Evolutionary conservation across 2,329 filamentous ascomycete genomes (phyloP).

Genomic region (Juglanconis juglandina): DNA sequence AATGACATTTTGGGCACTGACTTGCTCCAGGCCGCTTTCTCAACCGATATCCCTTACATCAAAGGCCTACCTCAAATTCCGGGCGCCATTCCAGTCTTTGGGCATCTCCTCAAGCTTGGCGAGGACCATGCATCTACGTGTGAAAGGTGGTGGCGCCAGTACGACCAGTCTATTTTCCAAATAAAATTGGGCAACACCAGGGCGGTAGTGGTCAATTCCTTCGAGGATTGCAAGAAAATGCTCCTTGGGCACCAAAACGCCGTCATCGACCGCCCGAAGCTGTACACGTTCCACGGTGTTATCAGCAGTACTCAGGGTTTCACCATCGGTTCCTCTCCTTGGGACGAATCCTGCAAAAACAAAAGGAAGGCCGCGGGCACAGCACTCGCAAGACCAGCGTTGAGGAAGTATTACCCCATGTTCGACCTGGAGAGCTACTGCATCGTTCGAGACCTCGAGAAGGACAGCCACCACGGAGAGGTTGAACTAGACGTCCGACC

Average conservation of each 20-base stretch:
- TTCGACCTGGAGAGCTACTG: conserved; percentile 51
- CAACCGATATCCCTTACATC: conserved; percentile 47
- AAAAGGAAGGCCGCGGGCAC: conserved; percentile 49
- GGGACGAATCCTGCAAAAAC: conserved; percentile 51
- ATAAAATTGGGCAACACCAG: conserved; percentile 52
- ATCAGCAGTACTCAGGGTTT: conserved; percentile 51
- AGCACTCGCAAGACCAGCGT: conserved; percentile 41
- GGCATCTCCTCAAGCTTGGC: conserved; percentile 48
- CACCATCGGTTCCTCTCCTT: conserved; percentile 51
- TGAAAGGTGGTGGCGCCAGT: conserved; percentile 47
- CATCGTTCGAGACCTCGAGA: conserved; percentile 44
- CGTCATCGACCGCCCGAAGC: conserved; percentile 45
- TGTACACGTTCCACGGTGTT: conserved; percentile 53
- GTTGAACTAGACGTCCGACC: conserved; percentile 44
- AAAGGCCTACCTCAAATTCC: conserved; percentile 48
- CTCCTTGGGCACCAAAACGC: conserved; percentile 47
- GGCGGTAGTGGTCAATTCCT: conserved; percentile 51
- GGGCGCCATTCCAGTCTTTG: conserved; percentile 45
- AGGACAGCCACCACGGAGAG: conserved; percentile 39
- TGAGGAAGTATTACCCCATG: conserved; percentile 49
- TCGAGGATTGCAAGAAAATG: conserved; percentile 49
- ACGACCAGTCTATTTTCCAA: conserved; percentile 46
- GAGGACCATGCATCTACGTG: conserved; percentile 52
- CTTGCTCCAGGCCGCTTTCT: conserved; percentile 23
- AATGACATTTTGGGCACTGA: conserved; percentile 6